Conservation (phyloP, 2,329 filamentous ascomycete species). For the Thielaviopsis musarum region DNA sequence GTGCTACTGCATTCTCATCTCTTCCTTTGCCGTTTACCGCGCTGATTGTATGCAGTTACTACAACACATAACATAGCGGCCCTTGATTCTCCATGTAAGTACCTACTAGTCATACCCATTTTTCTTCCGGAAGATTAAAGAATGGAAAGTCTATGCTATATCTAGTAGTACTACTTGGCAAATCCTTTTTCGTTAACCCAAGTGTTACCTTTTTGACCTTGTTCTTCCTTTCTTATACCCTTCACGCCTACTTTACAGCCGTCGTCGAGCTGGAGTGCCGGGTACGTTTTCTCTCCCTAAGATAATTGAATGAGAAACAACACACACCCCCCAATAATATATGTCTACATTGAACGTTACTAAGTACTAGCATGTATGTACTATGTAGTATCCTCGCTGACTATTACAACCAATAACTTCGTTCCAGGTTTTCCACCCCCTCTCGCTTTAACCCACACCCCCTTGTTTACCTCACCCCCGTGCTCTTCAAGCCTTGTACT, state of each 20-base stretch:
- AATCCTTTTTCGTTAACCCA: not conserved
- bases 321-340: not conserved
- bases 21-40: not conserved
- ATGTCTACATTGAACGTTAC: not conserved
- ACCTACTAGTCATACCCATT: not conserved
- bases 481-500: no score
- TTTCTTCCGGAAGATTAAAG: not conserved
- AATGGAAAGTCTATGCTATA: not conserved
- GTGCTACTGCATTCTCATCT: not conserved
- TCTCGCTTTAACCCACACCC: no score
- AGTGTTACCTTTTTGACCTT: not conserved
- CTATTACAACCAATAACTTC: not conserved
- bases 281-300: not conserved
- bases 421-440: no score
- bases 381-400: not conserved
- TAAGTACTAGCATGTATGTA: no score
- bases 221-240: not conserved
- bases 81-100: not conserved
- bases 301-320: no score
- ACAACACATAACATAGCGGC: not conserved
- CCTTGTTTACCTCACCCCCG: no score
- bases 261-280: not conserved
- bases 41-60: no score
- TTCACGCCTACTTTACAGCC: not conserved
- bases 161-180: not conserved